Evolutionary conservation across 2,329 filamentous ascomycete genomes (phyloP), one percentile per base, ranked within the genome.

Genomic region (Endothia cerciana): DNA sequence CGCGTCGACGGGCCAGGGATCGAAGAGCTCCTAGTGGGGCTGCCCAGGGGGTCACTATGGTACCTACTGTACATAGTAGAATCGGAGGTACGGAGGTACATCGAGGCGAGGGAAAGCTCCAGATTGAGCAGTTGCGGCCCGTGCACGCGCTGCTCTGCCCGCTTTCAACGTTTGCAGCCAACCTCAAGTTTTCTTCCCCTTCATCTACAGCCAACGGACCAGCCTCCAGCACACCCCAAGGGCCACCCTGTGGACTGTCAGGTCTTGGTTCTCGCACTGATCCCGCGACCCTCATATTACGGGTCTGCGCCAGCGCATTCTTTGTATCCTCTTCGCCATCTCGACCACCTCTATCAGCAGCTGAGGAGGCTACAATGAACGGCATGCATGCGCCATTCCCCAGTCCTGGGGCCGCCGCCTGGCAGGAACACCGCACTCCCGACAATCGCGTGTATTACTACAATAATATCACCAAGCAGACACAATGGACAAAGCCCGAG

Each of bases 401-500:
- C 65, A 69, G 64, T 49, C 71, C 71, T 33, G 74, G 69, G 45
- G 69, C 82, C 64, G 76, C 86, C 53, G 17, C 60, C 33, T 97
- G 94, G 94, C 89, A 92, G 77, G 91, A 95, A 77, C 89, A 92
- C 71, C 90, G 89, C 72, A 92, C 90, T 71, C 81, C 89, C 2
- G 93, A 97, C 74, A 94, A 94, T 70, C 88, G 92, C 71, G 84
- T 88, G 57, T 99, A 99, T 78, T 99, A 96, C 77, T 97, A 94
- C 83, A 97, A 99, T 76, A 81, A 88, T 15, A 80, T 87, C 68
- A 97, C 93, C 19, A 96, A 96, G 76, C 87, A 85, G 69, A 98
- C 95, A 40, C 91, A 94, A 85, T 99, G 95, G 95, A 90, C 89
- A 49, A 98, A 97, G 80, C 96, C 95, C 4, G 87, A 91, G 74